Evolutionary conservation across 2,329 filamentous ascomycete species (phyloP).

Genomic region (Colletotrichum sp.): DNA sequence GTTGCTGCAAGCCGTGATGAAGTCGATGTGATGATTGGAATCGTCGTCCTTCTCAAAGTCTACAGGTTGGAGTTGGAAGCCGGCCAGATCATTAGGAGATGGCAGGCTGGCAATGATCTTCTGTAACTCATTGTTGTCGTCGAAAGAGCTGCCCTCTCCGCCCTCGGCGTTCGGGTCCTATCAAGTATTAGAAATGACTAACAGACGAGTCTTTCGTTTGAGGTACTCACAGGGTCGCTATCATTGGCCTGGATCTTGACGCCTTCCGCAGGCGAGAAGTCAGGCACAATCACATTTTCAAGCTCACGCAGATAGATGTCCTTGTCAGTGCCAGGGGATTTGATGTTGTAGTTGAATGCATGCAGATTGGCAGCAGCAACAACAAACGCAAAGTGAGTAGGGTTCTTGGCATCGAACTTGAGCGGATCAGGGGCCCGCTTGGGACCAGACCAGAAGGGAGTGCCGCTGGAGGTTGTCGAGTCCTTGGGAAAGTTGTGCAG

Average conservation of each 20-base stretch:
- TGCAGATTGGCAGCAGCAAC: slow-evolving; percentile 90
- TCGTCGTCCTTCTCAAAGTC: slow-evolving; percentile 99
- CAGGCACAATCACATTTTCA: slow-evolving; percentile 92
- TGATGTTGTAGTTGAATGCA: slow-evolving; percentile 97
- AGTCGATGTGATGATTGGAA: slow-evolving; percentile 97
- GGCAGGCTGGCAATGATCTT: slow-evolving; percentile 77
- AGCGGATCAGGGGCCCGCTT: slow-evolving; percentile 94
- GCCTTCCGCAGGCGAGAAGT: slow-evolving; percentile 87
- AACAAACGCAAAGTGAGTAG: slow-evolving; percentile 87
- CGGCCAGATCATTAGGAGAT: slow-evolving; percentile 78
- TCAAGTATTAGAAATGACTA: slow-evolving; percentile 25
- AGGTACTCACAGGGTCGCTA: slow-evolving; percentile 74
- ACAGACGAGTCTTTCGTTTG: not conserved
- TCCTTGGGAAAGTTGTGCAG: slow-evolving; percentile 98
- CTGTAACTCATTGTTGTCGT: slow-evolving; percentile 79
- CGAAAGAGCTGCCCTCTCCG: slow-evolving; percentile 51
- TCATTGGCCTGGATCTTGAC: slow-evolving; percentile 98
- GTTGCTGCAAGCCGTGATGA: slow-evolving; percentile 97
- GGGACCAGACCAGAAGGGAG: slow-evolving; percentile 96
- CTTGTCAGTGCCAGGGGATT: slow-evolving; percentile 75
- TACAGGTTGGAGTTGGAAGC: slow-evolving; percentile 88
- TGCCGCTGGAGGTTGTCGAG: slow-evolving; percentile 83
- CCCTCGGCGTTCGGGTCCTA: slow-evolving; percentile 80
- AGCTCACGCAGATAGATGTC: slow-evolving; percentile 79
- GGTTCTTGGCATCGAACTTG: slow-evolving; percentile 84